Conservation (phyloP, 441 rosid species). For the Cnidoscolus chayamansa region DNA sequence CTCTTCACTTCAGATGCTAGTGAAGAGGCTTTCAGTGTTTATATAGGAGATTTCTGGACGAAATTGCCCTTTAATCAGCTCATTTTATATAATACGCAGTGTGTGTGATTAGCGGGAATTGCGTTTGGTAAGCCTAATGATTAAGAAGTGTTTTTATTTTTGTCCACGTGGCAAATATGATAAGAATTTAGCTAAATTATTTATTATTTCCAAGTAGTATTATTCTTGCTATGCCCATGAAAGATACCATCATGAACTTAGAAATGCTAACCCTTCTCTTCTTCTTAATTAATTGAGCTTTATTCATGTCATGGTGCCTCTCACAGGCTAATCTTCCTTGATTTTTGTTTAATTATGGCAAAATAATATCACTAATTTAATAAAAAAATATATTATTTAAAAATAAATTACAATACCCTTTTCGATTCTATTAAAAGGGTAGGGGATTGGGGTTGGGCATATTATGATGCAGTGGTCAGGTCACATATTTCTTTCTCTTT, state of each 20-base stretch:
- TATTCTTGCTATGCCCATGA: slow-evolving; percentile 2
- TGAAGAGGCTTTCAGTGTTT: slow-evolving; percentile 9
- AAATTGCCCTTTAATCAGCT: slow-evolving; percentile 17
- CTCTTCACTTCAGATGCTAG: not conserved
- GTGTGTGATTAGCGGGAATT: slow-evolving; percentile 22
- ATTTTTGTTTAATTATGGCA: no score
- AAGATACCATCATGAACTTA: slow-evolving; percentile 12
- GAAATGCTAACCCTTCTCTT: slow-evolving; percentile 13
- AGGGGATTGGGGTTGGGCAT: not conserved
- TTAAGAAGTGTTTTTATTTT: slow-evolving; percentile 13
- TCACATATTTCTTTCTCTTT: not conserved
- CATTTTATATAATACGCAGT: slow-evolving; percentile 12
- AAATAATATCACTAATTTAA: no score
- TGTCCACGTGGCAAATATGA: slow-evolving; percentile 15
- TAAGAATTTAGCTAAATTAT: not conserved
- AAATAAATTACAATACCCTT: no score
- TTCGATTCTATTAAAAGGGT: no score
- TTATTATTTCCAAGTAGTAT: not conserved
- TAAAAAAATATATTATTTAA: no score
- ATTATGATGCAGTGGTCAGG: not conserved
- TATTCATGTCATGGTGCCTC: not conserved
- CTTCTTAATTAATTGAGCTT: slow-evolving; percentile 16
- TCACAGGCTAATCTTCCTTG: not conserved
- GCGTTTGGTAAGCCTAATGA: slow-evolving; percentile 29
- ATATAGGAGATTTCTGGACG: slow-evolving; percentile 25